A percentile compares a stretch with the other conserved stretches of the same genome.
These are phyloP conservation scores for Helichrysum umbraculigerum DNA, from an alignment of 129 eudicot species.

Conservation along the genomic window DNA sequence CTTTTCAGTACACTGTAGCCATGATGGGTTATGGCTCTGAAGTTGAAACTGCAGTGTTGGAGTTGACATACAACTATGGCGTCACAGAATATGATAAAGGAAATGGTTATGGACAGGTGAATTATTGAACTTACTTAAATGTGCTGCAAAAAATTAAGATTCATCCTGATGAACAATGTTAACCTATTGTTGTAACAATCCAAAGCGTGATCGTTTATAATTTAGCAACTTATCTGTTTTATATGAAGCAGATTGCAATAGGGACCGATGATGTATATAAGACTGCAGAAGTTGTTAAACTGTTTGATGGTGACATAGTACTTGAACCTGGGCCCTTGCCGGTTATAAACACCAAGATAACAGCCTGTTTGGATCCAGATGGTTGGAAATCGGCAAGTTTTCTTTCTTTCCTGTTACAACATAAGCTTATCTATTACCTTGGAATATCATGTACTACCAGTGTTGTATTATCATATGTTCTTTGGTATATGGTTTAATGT, in stretches of 20 bases:
- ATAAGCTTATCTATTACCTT: background rate
- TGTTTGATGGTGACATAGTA: constrained; percentile 68
- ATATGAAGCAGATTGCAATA: constrained; percentile 66
- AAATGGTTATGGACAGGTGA: constrained; percentile 90
- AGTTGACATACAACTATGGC: constrained; percentile 89
- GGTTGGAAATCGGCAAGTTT: constrained; percentile 82
- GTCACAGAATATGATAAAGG: constrained; percentile 82
- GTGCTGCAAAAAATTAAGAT: background rate
- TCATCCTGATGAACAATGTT: background rate
- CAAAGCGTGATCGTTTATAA: background rate
- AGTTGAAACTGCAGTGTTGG: constrained; percentile 75
- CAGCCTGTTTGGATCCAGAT: constrained; percentile 94
- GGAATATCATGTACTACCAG: constrained; percentile 5
- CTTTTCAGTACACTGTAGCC: constrained; percentile 74
- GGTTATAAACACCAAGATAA: constrained; percentile 78
- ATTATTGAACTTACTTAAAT: background rate
- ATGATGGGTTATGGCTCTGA: constrained; percentile 91
- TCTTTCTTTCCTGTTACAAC: background rate
- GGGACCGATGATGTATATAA: constrained; percentile 91
- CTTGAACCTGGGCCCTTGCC: constrained; percentile 88
- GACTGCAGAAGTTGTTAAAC: constrained; percentile 76
- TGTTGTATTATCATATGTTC: background rate
- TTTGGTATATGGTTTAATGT: background rate
- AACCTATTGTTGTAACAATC: background rate
- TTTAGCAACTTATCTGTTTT: background rate